phyloP scores from a whole-genome alignment of 495 filamentous ascomycete species.

The Podospora pseudoanserina region DNA sequence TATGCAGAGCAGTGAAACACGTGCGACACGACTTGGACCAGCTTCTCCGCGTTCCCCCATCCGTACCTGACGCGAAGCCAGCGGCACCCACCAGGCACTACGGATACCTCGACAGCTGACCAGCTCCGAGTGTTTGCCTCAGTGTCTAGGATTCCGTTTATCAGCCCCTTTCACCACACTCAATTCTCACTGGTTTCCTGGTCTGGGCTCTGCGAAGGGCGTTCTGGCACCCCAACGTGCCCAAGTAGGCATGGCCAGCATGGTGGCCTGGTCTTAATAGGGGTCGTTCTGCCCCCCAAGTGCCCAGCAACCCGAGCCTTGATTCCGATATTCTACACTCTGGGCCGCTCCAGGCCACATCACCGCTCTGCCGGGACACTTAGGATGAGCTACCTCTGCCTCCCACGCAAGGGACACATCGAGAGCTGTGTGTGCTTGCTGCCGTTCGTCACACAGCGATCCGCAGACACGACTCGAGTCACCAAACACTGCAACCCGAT shows the following conservation, averaged over 20 bases:
- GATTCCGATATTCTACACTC: background rate
- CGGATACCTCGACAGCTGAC: background rate
- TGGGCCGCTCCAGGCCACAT: background rate
- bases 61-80: background rate
- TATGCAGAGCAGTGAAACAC: conserved; percentile 6
- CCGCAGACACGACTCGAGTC: conserved; percentile 7
- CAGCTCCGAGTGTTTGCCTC: conserved; percentile 1
- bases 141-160: background rate
- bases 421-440: background rate
- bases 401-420: background rate
- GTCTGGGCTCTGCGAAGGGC: background rate
- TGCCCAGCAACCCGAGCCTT: background rate
- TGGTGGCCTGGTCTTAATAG: background rate
- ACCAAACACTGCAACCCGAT: background rate
- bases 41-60: conserved; percentile 6
- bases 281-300: background rate
- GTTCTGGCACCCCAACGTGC: background rate
- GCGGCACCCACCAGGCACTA: background rate
- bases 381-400: background rate
- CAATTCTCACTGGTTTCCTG: too few relatives aligned
- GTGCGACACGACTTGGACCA: conserved; percentile 9
- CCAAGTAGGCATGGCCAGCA: background rate
- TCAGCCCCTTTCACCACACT: background rate
- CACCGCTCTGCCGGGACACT: background rate
- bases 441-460: background rate